phyloP scores from a whole-genome alignment of 2,329 filamentous ascomycete genomes.

The Pseudopithomyces maydicus region DNA sequence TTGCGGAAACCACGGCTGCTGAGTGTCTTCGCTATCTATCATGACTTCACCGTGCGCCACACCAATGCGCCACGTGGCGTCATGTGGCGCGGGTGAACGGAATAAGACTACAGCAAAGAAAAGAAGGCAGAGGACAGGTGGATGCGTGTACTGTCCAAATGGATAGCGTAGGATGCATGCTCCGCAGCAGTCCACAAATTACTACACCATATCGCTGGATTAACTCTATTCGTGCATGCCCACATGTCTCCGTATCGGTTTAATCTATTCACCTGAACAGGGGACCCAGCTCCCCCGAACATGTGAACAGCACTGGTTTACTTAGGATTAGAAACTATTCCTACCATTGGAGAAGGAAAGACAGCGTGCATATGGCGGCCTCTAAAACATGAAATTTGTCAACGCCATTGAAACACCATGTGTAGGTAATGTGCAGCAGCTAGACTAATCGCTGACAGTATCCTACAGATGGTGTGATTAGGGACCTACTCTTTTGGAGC shows the following conservation, averaged over 20 bases:
- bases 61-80: not conserved
- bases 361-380: not conserved
- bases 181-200: too few relatives aligned
- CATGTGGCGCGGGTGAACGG: not conserved
- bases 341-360: not conserved
- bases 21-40: not conserved
- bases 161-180: too few relatives aligned
- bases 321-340: too few relatives aligned
- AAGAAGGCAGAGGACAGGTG: not conserved
- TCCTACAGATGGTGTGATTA: not conserved
- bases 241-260: too few relatives aligned
- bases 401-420: not conserved
- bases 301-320: not conserved
- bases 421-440: not conserved
- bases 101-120: not conserved
- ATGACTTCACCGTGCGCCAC: conserved; percentile 7
- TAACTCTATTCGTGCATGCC: too few relatives aligned
- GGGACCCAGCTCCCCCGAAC: not conserved
- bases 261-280: not conserved
- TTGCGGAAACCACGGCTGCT: not conserved
- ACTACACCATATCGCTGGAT: too few relatives aligned
- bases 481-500: not conserved
- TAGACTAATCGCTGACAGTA: not conserved
- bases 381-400: not conserved
- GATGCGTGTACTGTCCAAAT: not conserved